Base-by-base conservation (phyloP, 768 basidiomycete genomes). In the Chalciporus pseudorubinellus region DNA sequence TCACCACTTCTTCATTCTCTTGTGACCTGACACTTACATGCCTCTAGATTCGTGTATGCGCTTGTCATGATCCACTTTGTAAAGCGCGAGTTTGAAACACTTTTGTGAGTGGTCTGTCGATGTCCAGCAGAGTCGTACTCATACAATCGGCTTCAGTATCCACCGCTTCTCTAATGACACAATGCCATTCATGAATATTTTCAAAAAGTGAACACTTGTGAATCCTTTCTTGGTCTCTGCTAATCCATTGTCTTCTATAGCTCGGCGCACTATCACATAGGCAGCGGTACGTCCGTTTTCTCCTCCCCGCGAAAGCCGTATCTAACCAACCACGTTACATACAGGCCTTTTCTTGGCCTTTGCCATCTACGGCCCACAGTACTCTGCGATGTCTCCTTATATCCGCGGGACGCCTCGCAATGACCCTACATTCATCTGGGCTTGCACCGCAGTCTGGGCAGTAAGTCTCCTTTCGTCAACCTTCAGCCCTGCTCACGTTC, bases 141-240 rank as follows among this genome's bases (percentile, higher is more conserved):
- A 60, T 11, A 46, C 39, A 9, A 33, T 10, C 28, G n/a, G 40
- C 19, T 41, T 7, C 19, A 92, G 89, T 62, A 82, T 99, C 2
- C 97, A 99, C 67, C 88, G 91, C 11, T 98, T 98, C 78, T 98
- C 94, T 26, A 83, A 93, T 70, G 89, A 84, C 2, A 97, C 95
- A 0, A 95, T 98, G 89, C 97, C 95, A 2, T 70, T 86, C 51
- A 62, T 64, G 52, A 90, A 92, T 65, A 80, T 98, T 31, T 85
- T 95, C 75, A 89, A 86, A 68, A 99, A 99, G 95, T 97, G 49
- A 24, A 80, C 59, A n/a, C 10, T 13, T 48, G n/a, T 16, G 3
- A 10, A 14, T 31, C 29, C 6, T 20, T 8, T 20, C 11, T 26
- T 29, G 26, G 8, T 41, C 16, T 38, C 12, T 16, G 14, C 38